Evolutionary conservation across 2,329 filamentous ascomycete genomes (phyloP).

Genomic region (Hypoxylon sp.): DNA sequence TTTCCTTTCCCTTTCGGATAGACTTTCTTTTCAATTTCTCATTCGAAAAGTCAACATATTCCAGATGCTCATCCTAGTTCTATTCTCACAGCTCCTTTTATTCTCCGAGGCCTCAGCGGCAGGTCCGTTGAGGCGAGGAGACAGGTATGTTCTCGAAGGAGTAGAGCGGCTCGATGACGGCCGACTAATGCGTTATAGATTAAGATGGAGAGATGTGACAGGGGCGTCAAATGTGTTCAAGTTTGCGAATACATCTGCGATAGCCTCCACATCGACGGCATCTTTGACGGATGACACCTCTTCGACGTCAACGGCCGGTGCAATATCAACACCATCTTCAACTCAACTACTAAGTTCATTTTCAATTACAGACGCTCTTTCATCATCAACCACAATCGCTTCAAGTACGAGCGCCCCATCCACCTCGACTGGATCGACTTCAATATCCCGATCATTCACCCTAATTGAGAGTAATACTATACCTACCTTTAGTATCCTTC

Average conservation of each 20-base stretch:
- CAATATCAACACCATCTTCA: constrained; percentile 29
- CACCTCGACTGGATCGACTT: constrained; percentile 25
- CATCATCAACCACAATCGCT: constrained; percentile 12
- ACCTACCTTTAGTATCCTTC: constrained; percentile 46
- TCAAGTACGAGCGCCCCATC: constrained; percentile 25
- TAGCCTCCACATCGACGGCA: constrained; percentile 25
- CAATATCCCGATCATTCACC: constrained; percentile 45
- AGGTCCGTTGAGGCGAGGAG: constrained; percentile 51
- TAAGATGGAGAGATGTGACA: constrained; percentile 43
- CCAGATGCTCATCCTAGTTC: constrained; percentile 51
- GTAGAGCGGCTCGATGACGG: constrained; percentile 2
- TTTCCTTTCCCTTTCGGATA: constrained; percentile 29
- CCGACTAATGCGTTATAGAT: constrained; percentile 48
- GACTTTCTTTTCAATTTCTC: constrained; percentile 39
- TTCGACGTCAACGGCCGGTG: constrained; percentile 17
- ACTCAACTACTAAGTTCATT: constrained; percentile 29
- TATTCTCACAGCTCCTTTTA: constrained; percentile 52
- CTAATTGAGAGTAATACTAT: constrained; percentile 43
- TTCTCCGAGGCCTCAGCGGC: constrained; percentile 53
- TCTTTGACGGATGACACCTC: constrained; percentile 25
- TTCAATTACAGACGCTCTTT: constrained; percentile 19
- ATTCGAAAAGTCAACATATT: constrained; percentile 29
- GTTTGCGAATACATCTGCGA: constrained; percentile 45
- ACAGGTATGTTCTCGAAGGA: constrained; percentile 46
- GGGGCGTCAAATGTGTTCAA: constrained; percentile 42